Evolutionary conservation across 192 early-diverging fungal species (phyloP), one percentile per base, ranked within the genome.

Genomic region (Globomyces pollinis-pini): DNA sequence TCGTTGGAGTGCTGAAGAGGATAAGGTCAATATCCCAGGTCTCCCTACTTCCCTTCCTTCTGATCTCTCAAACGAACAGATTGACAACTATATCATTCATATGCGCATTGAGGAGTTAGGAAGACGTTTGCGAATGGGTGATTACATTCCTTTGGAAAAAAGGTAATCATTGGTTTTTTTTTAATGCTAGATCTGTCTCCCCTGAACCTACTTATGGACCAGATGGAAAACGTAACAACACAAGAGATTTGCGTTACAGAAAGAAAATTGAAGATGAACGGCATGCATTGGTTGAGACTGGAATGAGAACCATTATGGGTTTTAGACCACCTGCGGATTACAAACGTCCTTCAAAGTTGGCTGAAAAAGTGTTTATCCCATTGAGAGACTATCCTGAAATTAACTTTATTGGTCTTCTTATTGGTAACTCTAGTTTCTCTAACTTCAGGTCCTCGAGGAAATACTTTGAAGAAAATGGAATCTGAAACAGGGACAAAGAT

Each of bases 361-460:
- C 78, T n/a, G 92, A 95, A 41, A 98, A 98, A 71, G 81, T 96
- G 18, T 95, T 88, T 66, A 96, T 98, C 42, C 96, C 96, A 23
- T 89, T 85, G 39, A 89, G 85, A 61, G 96, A 98, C 33, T 91
- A 89, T 63, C 96, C 96, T 3, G 91, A 95, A 24, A 91, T 98
- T 30, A 96, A 96, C 67, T 98, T 98, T 71, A 96, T 98, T 67
- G 96, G 96, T 29, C 79, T 93, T 31, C 74, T 98, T 55, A 91
- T 96, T 62, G 94, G n/a, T n/a, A n/a, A n/a, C n/a, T n/a, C n/a
- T n/a, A n/a, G n/a, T n/a, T n/a, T n/a, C n/a, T n/a, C n/a, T n/a
- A n/a, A n/a, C n/a, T n/a, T n/a, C n/a, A n/a, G n/a, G 76, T 13
- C 96, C 96, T 20, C 93, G 96, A 50, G 96, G 96, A 51, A 90